These are phyloP conservation scores for Zasmidium cellare DNA, from an alignment of 2,329 filamentous ascomycete genomes.

Conservation along the genomic window DNA sequence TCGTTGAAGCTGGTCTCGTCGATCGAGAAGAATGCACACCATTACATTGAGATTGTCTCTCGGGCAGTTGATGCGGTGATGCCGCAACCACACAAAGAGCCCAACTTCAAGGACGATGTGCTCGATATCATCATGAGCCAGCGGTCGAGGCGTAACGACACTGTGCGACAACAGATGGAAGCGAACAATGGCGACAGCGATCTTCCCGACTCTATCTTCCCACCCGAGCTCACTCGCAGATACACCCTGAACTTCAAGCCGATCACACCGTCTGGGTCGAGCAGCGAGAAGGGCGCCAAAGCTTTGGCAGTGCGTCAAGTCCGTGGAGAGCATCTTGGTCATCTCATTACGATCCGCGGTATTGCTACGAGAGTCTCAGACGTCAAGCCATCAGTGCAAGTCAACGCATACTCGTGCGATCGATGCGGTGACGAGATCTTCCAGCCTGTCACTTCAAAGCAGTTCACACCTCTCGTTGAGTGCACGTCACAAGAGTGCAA, in stretches of 20 bases:
- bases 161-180: constrained; percentile 53
- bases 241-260: constrained; percentile 98
- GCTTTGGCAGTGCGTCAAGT: constrained; percentile 90
- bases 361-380: constrained; percentile 96
- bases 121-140: constrained; percentile 95
- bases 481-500: constrained; percentile 91
- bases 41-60: constrained; percentile 91
- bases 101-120: constrained; percentile 96
- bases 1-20: constrained; percentile 72
- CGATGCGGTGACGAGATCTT: constrained; percentile 96
- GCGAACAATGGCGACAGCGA: constrained; percentile 50
- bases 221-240: constrained; percentile 84
- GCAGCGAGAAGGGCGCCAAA: constrained; percentile 58
- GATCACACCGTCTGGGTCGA: constrained; percentile 69
- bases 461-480: constrained; percentile 81
- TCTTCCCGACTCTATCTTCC: constrained; percentile 75
- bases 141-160: constrained; percentile 80
- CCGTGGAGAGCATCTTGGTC: constrained; percentile 86
- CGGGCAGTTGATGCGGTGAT: constrained; percentile 84
- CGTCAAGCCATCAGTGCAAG: constrained; percentile 95
- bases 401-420: constrained; percentile 97
- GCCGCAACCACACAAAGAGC: constrained; percentile 73
- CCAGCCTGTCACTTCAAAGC: constrained; percentile 88
- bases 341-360: constrained; percentile 89
- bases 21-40: constrained; percentile 87